Base-by-base conservation (phyloP, 768 basidiomycete genomes). In the Tylopilus sp. region DNA sequence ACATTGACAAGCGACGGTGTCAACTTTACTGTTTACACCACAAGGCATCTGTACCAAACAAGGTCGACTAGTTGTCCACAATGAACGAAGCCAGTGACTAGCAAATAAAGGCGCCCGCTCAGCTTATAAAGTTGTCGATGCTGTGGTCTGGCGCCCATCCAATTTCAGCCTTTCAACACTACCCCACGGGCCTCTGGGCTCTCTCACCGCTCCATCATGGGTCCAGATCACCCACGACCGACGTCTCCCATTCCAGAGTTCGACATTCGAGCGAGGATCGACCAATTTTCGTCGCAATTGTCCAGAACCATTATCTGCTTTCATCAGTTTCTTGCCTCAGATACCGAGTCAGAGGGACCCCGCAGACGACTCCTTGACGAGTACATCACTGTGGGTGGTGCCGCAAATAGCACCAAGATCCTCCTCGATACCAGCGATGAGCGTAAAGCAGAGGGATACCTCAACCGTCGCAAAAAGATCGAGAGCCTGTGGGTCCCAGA, bases 271-370 rank as follows among this genome's bases (percentile, higher is more conserved):
- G 38, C 25, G 7, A 54, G n/a, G 60, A 62, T 65, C 31, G 63
- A 63, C n/a, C 47, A 39, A 20, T 67, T 58, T 52, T 65, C 56
- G 1, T 46, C 51, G 1, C 45, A 58, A 39, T 9, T 61, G 18
- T 61, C 62, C 4, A 58, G 48, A 31, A 63, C 59, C n/a, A 65
- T 64, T 22, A 49, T 64, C 47, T 64, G 62, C 35, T 61, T 65
- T 35, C 54, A 56, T 53, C 64, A 61, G 15, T 65, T 66, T 52
- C 22, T 64, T n/a, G 57, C 64, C 22, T 67, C 64, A 20, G 65
- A 64, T 22, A 47, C 44, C 22, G 55, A 62, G 4, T 60, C 62
- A 17, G 59, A 64, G 40, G 54, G 35, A 33, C 57, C 53, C 31
- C 59, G 65, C 30, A 54, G 59, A 45, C 46, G 43, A 13, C 40